Evolutionary conservation across 169 alveolate genomes (phyloP).

Genomic region (Cryptosporidium tyzzeri): DNA sequence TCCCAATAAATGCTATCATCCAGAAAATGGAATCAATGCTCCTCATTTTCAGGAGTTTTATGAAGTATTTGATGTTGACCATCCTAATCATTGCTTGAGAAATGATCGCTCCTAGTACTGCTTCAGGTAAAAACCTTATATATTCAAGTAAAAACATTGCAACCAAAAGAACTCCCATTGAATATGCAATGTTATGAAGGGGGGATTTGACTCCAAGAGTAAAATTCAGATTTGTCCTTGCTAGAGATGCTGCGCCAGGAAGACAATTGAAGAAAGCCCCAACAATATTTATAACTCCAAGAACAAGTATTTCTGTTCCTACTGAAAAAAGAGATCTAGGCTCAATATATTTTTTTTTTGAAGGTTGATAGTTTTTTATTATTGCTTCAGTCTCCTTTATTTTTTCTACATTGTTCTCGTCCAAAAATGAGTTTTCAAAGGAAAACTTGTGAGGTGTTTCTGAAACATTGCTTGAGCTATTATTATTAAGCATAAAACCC

Average conservation of each 20-base stretch:
- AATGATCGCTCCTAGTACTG: constrained; percentile 63
- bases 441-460: neutral
- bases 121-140: constrained; percentile 51
- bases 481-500: neutral
- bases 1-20: constrained; percentile 64
- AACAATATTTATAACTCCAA: constrained; percentile 51
- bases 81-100: constrained; percentile 65
- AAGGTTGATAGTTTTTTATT: neutral
- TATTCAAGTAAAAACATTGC: constrained; percentile 58
- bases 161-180: constrained; percentile 58
- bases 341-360: constrained; percentile 15
- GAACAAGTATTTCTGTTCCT: constrained; percentile 60
- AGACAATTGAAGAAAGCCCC: constrained; percentile 63
- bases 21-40: constrained; percentile 57
- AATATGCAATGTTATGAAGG: constrained; percentile 55
- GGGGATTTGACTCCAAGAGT: constrained; percentile 53
- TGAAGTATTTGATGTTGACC: constrained; percentile 16
- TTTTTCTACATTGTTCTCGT: neutral
- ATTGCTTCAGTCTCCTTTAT: neutral
- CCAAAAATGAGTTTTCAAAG: neutral
- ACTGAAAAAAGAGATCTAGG: constrained; percentile 47
- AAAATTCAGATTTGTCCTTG: constrained; percentile 49
- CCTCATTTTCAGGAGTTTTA: constrained; percentile 32
- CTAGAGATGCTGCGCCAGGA: constrained; percentile 73
- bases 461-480: neutral